Conservation (phyloP, 257 asterid genomes). For the Marsdenia floribunda region DNA sequence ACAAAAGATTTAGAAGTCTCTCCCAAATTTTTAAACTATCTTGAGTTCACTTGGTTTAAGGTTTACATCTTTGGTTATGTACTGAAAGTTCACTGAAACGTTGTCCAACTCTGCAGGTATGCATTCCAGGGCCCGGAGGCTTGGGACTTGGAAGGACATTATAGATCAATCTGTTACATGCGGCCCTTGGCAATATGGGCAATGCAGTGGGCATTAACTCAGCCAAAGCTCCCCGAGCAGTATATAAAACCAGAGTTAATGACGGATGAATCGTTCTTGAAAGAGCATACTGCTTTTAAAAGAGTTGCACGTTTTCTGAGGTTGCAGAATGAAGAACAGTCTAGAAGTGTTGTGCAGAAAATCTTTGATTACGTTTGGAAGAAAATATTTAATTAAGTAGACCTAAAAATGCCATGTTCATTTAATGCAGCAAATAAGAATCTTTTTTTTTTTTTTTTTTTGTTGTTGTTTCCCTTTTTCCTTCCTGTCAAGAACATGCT, state of each 20-base stretch:
- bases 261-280: constrained; percentile 46
- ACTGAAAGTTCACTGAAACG: not conserved
- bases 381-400: constrained; percentile 43
- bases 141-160: constrained; percentile 64
- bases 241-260: constrained; percentile 39
- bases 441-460: no score
- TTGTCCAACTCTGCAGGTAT: not conserved
- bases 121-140: constrained; percentile 81
- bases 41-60: no score
- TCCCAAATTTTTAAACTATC: not conserved
- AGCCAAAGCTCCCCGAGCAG: constrained; percentile 32
- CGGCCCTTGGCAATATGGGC: constrained; percentile 94
- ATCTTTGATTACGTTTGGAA: constrained; percentile 73
- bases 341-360: constrained; percentile 28
- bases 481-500: not conserved
- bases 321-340: constrained; percentile 13
- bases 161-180: constrained; percentile 73
- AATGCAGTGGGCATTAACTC: constrained; percentile 90
- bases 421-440: not conserved
- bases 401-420: constrained; percentile 1
- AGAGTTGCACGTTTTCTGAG: constrained; percentile 78
- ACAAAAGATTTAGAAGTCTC: not conserved
- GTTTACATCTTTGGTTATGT: not conserved
- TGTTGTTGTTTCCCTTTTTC: not conserved
- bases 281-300: constrained; percentile 61